Evolutionary conservation across 805 yeast genomes (phyloP), one percentile per base, ranked within the genome.

Genomic region (Sungouiella blattae): DNA sequence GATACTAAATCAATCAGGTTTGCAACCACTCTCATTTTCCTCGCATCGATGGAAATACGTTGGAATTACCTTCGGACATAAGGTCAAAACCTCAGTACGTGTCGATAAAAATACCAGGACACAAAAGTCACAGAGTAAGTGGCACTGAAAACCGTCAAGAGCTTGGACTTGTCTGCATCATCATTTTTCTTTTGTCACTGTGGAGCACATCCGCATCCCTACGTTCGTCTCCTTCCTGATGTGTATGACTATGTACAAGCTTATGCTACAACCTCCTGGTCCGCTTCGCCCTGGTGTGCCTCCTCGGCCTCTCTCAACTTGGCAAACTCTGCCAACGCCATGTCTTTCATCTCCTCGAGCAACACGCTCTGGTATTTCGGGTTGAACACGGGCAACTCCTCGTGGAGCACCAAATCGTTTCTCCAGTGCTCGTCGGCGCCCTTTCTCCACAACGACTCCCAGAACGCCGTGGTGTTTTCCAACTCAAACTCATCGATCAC

Each of bases 391-490:
- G 73, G 81, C 46, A 87, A 60, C 39, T 64, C 60, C n/a, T 69
- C 69, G 62, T 87, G 95, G 42, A 71, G 62, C 11, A 80, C 80
- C 35, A 77, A 57, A 6, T 71, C 73, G 2, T 43, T 46, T 36
- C 75, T 65, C 97, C 97, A 88, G 58, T 81, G 71, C 43, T 69
- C 64, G 31, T 75, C 80, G 34, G 78, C 88, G 30, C 98, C 98
- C 62, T 78, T 78, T 59, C 95, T 75, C 94, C 95, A 88, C 35
- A 76, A 67, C 46, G 79, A 78, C 50, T 87, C 96, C 98, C 98
- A 89, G 49, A 69, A 72, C 16, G 87, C 67, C 29, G 66, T 74
- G 25, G 81, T 67, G 44, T 67, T 43, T 23, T 57, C 66, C 47
- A 67, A 59, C 32, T 67, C 69, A 42, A 80, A 69, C 41, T 79